Evolutionary conservation across 139 green algal genomes (phyloP).

Genomic region (Yamagishiella unicocca): DNA sequence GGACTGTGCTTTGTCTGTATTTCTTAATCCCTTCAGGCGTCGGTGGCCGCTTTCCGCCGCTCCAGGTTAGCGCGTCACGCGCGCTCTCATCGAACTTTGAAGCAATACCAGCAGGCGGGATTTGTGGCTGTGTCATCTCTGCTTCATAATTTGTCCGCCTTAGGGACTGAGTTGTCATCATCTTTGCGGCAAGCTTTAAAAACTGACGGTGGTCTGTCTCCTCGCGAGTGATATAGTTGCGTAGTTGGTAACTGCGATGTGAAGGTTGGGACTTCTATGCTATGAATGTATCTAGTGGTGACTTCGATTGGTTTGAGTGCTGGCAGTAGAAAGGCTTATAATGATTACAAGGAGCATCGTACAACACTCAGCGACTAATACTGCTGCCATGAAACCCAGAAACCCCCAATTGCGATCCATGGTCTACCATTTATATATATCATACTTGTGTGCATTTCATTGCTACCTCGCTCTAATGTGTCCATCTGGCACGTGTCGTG

Average conservation of each 20-base stretch:
- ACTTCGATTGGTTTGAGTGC: no score
- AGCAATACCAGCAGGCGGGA: slow-evolving; percentile 53
- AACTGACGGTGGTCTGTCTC: no score
- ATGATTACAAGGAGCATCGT: neutral
- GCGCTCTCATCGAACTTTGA: slow-evolving; percentile 49
- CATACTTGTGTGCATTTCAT: no score
- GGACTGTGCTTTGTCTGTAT: slow-evolving; percentile 73
- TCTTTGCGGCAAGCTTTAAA: neutral
- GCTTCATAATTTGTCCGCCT: slow-evolving; percentile 32
- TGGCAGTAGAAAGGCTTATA: neutral
- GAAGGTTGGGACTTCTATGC: no score
- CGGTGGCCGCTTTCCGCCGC: slow-evolving; percentile 39
- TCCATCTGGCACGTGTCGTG: no score
- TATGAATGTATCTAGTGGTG: no score
- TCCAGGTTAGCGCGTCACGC: slow-evolving; percentile 66
- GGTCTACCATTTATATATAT: no score
- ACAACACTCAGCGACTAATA: neutral
- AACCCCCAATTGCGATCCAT: no score
- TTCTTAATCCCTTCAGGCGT: slow-evolving; percentile 73
- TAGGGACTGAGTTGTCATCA: slow-evolving; percentile 33
- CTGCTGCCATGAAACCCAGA: no score
- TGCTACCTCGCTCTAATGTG: no score
- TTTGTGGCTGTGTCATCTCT: slow-evolving; percentile 51
- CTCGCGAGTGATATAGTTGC: no score
- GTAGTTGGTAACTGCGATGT: no score